Evolutionary conservation across 305 asterid genomes (phyloP).

Genomic region (Solanum hybrid): DNA sequence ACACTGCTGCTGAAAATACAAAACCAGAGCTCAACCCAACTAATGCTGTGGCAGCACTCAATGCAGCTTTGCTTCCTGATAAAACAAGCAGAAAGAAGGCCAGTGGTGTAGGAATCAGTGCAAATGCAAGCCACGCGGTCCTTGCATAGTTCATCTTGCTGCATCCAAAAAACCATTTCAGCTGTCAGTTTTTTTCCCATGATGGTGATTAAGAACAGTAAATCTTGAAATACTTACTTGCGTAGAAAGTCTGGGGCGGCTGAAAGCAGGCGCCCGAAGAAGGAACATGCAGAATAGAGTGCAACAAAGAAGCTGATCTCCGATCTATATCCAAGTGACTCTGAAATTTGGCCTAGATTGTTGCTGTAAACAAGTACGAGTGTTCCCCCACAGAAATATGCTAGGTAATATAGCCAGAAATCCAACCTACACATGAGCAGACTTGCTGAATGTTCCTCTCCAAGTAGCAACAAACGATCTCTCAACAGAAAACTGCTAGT

Average conservation of each 20-base stretch:
- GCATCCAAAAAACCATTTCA: slow-evolving; percentile 13
- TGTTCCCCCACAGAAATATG: slow-evolving; percentile 60
- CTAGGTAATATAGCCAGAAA: slow-evolving; percentile 57
- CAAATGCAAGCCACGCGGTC: slow-evolving; percentile 51
- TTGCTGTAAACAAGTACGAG: slow-evolving; percentile 51
- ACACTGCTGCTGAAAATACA: slow-evolving; percentile 46
- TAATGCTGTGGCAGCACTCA: slow-evolving; percentile 36
- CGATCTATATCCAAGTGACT: slow-evolving; percentile 44
- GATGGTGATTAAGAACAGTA: neutral
- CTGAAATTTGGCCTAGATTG: slow-evolving; percentile 61
- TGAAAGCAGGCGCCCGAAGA: slow-evolving; percentile 64
- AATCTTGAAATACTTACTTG: slow-evolving; percentile 20
- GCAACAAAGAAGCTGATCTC: slow-evolving; percentile 36
- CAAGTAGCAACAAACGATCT: slow-evolving; percentile 25
- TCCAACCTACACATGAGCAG: slow-evolving; percentile 30
- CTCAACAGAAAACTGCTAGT: slow-evolving; percentile 3
- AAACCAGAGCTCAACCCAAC: slow-evolving; percentile 64
- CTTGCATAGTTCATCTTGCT: slow-evolving; percentile 41
- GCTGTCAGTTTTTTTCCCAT: neutral
- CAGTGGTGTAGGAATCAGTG: slow-evolving; percentile 40
- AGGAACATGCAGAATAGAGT: slow-evolving; percentile 56
- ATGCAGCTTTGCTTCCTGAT: slow-evolving; percentile 27
- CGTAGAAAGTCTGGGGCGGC: slow-evolving; percentile 40
- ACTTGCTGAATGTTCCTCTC: slow-evolving; percentile 45
- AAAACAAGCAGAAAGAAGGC: slow-evolving; percentile 42